Evolutionary conservation across 2,329 filamentous ascomycete species (phyloP).

Genomic region (Paraphoma chrysanthemicola): DNA sequence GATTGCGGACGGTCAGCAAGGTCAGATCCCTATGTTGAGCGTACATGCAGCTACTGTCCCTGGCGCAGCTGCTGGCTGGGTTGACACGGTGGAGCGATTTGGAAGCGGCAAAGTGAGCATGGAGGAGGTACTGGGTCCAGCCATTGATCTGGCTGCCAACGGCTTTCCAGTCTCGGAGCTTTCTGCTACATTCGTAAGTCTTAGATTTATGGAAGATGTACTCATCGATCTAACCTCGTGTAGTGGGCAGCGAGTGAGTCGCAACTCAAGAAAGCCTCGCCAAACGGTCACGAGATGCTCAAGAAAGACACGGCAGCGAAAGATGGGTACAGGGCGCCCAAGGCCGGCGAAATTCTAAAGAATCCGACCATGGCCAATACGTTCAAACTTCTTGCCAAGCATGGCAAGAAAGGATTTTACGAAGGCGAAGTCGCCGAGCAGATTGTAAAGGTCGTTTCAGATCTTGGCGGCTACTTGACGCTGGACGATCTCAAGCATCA

Average conservation of each 20-base stretch:
- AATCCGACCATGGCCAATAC: slow-evolving; percentile 83
- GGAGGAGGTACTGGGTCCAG: slow-evolving; percentile 79
- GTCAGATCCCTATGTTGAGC: slow-evolving; percentile 74
- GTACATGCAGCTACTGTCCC: slow-evolving; percentile 86
- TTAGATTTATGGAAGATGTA: too few species aligned
- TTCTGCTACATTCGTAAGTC: slow-evolving; percentile 70
- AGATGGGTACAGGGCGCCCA: slow-evolving; percentile 76
- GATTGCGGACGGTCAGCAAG: slow-evolving; percentile 62
- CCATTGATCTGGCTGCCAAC: slow-evolving; percentile 83
- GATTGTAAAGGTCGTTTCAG: slow-evolving; percentile 77
- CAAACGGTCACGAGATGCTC: slow-evolving; percentile 86
- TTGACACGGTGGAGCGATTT: slow-evolving; percentile 85
- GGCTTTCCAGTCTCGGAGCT: slow-evolving; percentile 91
- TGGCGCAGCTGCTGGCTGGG: slow-evolving; percentile 91
- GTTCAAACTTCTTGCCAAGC: slow-evolving; percentile 76
- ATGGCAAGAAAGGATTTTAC: slow-evolving; percentile 93
- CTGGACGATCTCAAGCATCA: slow-evolving; percentile 83
- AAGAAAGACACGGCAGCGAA: slow-evolving; percentile 74
- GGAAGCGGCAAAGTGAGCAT: slow-evolving; percentile 84
- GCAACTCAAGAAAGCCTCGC: slow-evolving; percentile 73
- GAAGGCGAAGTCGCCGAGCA: slow-evolving; percentile 81
- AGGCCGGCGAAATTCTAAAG: slow-evolving; percentile 85
- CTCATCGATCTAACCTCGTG: not conserved
- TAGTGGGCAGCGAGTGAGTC: slow-evolving; percentile 77
- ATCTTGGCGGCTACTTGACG: slow-evolving; percentile 78